A percentile compares a stretch with the other conserved stretches of the same genome.
Conservation (phyloP, 495 filamentous ascomycete species). For the Peziza echinospora region DNA sequence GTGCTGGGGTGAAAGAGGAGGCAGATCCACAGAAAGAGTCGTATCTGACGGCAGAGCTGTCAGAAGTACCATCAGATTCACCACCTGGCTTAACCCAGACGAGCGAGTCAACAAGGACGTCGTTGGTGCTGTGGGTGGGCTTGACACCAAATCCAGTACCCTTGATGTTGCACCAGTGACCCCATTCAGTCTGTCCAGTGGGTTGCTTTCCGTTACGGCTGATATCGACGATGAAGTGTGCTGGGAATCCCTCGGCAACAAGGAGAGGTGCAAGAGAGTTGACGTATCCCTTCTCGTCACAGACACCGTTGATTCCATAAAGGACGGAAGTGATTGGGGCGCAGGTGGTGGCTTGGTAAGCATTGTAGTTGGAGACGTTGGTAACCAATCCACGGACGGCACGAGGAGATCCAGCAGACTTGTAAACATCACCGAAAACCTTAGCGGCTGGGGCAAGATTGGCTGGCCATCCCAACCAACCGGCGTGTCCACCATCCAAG, state of each 20-base stretch:
- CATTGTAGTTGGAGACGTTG: constrained; percentile 65
- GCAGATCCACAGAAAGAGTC: constrained; percentile 48
- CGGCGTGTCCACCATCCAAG: constrained; percentile 58
- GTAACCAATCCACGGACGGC: constrained; percentile 51
- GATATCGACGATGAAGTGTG: constrained; percentile 52
- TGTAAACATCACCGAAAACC: constrained; percentile 46
- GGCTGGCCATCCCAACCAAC: constrained; percentile 58
- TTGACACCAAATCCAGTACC: constrained; percentile 54
- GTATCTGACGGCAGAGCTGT: constrained; percentile 39
- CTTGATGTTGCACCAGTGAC: constrained; percentile 70
- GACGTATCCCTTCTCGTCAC: constrained; percentile 54
- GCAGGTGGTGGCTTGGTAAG: constrained; percentile 35
- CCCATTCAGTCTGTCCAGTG: constrained; percentile 47
- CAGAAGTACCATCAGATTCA: constrained; percentile 56
- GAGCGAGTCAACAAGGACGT: constrained; percentile 46
- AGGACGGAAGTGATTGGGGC: constrained; percentile 29
- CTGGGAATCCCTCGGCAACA: constrained; percentile 37
- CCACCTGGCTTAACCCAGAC: constrained; percentile 75
- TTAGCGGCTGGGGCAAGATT: constrained; percentile 53
- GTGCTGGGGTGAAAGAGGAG: constrained; percentile 40
- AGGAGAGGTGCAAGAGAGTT: constrained; percentile 43
- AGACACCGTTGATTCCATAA: constrained; percentile 14
- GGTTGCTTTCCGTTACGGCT: constrained; percentile 41
- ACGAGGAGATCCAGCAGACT: constrained; percentile 38
- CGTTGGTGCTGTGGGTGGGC: constrained; percentile 39